These are phyloP conservation scores for Saprolegnia parasitica DNA, from an alignment of 352 stramenopile species.

Conservation along the genomic window DNA sequence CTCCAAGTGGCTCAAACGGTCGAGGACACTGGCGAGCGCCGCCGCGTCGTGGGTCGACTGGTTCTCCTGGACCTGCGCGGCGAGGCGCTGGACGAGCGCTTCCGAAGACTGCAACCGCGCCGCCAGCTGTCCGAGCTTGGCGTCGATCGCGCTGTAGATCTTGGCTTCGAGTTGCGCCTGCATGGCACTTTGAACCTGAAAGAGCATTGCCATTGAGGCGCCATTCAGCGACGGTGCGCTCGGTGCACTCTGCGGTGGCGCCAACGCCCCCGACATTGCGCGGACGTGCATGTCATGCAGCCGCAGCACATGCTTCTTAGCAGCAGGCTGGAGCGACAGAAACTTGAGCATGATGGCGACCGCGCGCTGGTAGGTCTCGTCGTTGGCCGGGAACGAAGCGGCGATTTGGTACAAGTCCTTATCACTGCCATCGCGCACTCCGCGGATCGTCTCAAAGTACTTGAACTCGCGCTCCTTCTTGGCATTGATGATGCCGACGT, in stretches of 20 bases:
- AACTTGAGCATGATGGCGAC: constrained; percentile 30
- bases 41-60: neutral
- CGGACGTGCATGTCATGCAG: constrained; percentile 1
- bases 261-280: neutral
- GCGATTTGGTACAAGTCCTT: constrained; percentile 35
- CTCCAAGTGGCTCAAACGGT: constrained; percentile 1
- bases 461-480: constrained; percentile 46
- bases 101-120: constrained; percentile 61
- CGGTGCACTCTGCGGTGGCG: neutral
- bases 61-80: constrained; percentile 13
- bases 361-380: constrained; percentile 27
- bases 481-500: constrained; percentile 44
- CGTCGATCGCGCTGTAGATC: constrained; percentile 52
- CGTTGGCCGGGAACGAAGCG: constrained; percentile 28
- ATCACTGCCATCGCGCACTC: neutral
- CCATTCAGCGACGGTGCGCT: constrained; percentile 19
- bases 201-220: constrained; percentile 44
- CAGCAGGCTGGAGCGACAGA: neutral
- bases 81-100: constrained; percentile 55
- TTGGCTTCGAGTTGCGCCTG: constrained; percentile 64
- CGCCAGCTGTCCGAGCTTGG: constrained; percentile 48
- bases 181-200: constrained; percentile 54
- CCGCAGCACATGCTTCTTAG: neutral
- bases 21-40: neutral
- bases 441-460: constrained; percentile 32